Base-by-base conservation (phyloP, 768 basidiomycete genomes). In the Phanerochaete sordida region DNA sequence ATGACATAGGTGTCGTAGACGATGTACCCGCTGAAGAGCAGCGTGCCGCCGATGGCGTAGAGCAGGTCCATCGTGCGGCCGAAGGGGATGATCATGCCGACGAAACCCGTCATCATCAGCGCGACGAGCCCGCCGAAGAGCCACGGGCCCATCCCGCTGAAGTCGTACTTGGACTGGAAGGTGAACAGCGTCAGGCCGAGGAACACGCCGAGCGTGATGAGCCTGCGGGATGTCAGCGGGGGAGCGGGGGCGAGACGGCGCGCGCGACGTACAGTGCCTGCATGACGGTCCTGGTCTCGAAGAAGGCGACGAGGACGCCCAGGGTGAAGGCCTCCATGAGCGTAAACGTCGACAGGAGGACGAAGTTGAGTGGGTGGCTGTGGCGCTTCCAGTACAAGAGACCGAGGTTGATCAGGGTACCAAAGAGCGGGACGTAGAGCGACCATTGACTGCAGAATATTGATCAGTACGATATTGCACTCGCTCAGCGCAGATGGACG, bases 131-230 rank as follows among this genome's bases (percentile, higher is more conserved):
- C 89, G 19, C 84, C 92, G 65, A 95, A 95, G 28, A 98, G 80
- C 84, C 89, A 96, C 1, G 95, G 91, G 0, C 87, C 95, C 78
- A 97, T 84, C 56, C 91, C 91, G 13, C 87, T 89, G 75, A 99
- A 98, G 76, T 98, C 95, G 74, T 93, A 97, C 90, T 96, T 96
- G 59, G 91, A 92, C 72, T 96, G 95, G 71, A 97, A 79, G 0
- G 97, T 98, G 78, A 97, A 98, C 55, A 98, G 73, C 0, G 95
- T 98, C 62, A 99, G 75, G 6, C 95, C 97, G 43, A 93, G 73
- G 82, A 99, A 98, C 47, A 98, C 88, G 15, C 94, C 94, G 2
- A 91, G 76, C 0, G 95, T 97, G 68, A 98, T 93, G 55, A 96
- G 73, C 56, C 89, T 88, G 70, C 23, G 19, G 48, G 33, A 43